These are phyloP conservation scores for Pyrus betulifolia DNA, from an alignment of 306 rosid species.

Conservation along the genomic window DNA sequence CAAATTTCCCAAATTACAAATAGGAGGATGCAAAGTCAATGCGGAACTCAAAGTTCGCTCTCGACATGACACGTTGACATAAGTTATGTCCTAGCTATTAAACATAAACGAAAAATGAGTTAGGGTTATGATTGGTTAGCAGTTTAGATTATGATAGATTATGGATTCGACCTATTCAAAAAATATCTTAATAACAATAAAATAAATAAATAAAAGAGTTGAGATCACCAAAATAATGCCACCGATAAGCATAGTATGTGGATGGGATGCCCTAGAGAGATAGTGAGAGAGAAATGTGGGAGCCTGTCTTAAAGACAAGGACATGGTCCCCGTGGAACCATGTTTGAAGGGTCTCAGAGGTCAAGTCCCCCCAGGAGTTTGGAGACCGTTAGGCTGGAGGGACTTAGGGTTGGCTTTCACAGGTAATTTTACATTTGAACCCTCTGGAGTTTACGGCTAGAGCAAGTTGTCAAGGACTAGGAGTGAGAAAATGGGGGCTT, in stretches of 20 bases:
- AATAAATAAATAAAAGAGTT: neutral
- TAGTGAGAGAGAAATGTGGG: neutral
- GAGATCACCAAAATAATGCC: neutral
- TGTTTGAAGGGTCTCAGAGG: neutral
- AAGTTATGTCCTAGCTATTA: neutral
- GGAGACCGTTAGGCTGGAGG: neutral
- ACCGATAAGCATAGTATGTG: neutral
- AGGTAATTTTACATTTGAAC: neutral
- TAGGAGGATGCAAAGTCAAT: neutral
- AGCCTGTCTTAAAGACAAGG: neutral
- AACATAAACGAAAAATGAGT: neutral
- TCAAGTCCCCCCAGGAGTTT: neutral
- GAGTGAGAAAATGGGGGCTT: neutral
- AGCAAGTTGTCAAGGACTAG: too few species aligned
- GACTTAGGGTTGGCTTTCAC: neutral
- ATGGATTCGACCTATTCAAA: neutral
- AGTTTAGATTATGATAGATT: neutral
- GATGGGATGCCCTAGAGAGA: neutral
- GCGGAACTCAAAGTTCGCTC: neutral
- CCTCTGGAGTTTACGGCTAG: neutral
- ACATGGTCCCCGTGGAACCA: neutral
- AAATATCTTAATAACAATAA: neutral
- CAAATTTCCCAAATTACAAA: too few species aligned
- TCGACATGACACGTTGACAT: neutral
- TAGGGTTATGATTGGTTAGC: neutral